Conservation (phyloP, 768 basidiomycete species). For the Hydnomerulius pinastri region DNA sequence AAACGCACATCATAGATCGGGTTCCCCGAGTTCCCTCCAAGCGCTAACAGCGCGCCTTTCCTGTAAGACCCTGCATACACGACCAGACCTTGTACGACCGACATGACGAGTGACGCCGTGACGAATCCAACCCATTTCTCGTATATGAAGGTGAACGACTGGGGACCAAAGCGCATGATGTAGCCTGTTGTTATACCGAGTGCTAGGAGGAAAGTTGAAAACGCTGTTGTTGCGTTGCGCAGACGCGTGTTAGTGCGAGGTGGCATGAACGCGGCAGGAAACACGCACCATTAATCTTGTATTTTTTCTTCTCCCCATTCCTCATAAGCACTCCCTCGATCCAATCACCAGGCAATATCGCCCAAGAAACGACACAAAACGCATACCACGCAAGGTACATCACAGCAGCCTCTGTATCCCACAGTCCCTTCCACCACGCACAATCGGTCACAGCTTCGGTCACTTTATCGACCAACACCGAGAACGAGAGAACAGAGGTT, state of each 20-base stretch:
- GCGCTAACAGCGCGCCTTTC: conserved; percentile 71
- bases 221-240: too few species aligned
- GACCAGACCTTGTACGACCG: conserved; percentile 68
- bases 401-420: conserved; percentile 77
- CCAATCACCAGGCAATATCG: conserved; percentile 70
- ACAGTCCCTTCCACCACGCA: conserved; percentile 73
- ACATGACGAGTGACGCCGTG: conserved; percentile 81
- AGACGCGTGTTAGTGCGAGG: neutral
- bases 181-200: conserved; percentile 71
- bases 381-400: conserved; percentile 89
- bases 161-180: conserved; percentile 73
- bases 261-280: neutral
- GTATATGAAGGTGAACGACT: conserved; percentile 86
- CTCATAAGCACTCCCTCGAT: conserved; percentile 72
- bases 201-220: conserved; percentile 83
- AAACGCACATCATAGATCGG: conserved; percentile 83
- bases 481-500: conserved; percentile 38
- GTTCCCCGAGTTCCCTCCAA: conserved; percentile 91
- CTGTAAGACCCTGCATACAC: conserved; percentile 76
- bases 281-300: conserved; percentile 91
- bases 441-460: conserved; percentile 46
- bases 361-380: conserved; percentile 85
- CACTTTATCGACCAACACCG: conserved; percentile 38
- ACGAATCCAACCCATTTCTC: conserved; percentile 89
- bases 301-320: conserved; percentile 73